Percentiles rank a stretch among this genome's conserved stretches.
These are phyloP conservation scores for Niveomyces coronatus DNA, from an alignment of 2,329 filamentous ascomycete genomes.

Conservation along the genomic window DNA sequence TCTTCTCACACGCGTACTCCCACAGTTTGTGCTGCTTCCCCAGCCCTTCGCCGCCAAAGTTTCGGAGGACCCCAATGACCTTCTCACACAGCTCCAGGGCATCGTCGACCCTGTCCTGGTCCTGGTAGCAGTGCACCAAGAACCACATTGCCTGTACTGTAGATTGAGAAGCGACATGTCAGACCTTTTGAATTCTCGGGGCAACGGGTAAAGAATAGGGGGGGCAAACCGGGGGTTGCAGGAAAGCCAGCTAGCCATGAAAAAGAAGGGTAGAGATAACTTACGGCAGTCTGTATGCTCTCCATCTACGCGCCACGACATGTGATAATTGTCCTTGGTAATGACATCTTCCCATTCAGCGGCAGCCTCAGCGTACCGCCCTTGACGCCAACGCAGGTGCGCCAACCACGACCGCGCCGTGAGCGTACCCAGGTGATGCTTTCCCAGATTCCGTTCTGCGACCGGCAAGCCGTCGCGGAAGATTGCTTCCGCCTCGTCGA, in stretches of 20 bases:
- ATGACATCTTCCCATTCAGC: slow-evolving; percentile 6
- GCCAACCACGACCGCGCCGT: slow-evolving; percentile 1
- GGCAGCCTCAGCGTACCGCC: not conserved
- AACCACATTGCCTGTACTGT: slow-evolving; percentile 5
- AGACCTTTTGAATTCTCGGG: not conserved
- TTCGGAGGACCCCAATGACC: not conserved
- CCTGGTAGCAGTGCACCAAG: slow-evolving; percentile 4
- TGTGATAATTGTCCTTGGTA: not conserved
- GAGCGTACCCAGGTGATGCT: slow-evolving; percentile 3
- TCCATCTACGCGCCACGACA: slow-evolving; percentile 2
- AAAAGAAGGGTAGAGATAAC: not conserved
- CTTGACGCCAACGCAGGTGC: slow-evolving; percentile 4
- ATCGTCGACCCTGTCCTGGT: slow-evolving; percentile 1
- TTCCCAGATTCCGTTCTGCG: slow-evolving; percentile 1
- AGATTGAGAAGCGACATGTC: not conserved
- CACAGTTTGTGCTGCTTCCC: slow-evolving; percentile 1
- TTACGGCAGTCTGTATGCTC: slow-evolving; percentile 3
- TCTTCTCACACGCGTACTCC: slow-evolving; percentile 1
- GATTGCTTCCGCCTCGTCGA: slow-evolving; percentile 3
- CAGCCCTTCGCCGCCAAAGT: not conserved
- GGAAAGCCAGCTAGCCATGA: not conserved
- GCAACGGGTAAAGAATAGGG: too few species aligned
- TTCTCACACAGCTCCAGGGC: not conserved
- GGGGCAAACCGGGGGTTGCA: too few species aligned
- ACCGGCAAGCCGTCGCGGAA: slow-evolving; percentile 1